These are phyloP conservation scores for Dipteronia dyeriana DNA, from an alignment of 345 rosid species.

Conservation along the genomic window DNA sequence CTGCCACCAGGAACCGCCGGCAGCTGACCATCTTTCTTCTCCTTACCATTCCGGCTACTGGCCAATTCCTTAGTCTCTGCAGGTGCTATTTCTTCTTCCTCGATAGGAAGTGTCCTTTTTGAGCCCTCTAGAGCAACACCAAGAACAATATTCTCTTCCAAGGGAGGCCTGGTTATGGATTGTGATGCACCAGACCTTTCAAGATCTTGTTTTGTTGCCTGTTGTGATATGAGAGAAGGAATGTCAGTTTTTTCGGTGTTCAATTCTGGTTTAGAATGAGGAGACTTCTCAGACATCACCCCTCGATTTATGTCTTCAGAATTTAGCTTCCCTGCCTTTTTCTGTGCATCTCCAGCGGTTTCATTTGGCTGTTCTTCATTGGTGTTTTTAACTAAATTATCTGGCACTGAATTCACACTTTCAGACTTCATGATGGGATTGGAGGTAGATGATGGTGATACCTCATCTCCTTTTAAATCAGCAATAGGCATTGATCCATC, in stretches of 20 bases:
- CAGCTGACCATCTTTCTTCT: conserved; percentile 46
- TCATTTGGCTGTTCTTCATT: conserved; percentile 34
- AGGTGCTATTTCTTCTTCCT: conserved; percentile 49
- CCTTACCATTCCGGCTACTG: conserved; percentile 42
- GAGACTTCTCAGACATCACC: conserved; percentile 25
- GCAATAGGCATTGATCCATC: conserved; percentile 28
- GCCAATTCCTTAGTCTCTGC: conserved; percentile 60
- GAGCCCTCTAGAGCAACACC: conserved; percentile 91
- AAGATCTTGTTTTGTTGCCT: conserved; percentile 37
- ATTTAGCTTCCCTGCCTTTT: conserved; percentile 27
- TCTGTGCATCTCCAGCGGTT: conserved; percentile 24
- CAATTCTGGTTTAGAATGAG: conserved; percentile 22
- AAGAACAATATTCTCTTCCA: conserved; percentile 85
- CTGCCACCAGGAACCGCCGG: conserved; percentile 31
- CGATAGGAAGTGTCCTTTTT: conserved; percentile 86
- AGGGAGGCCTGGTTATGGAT: conserved; percentile 39
- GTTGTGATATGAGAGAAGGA: conserved; percentile 28
- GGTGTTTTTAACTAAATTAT: conserved; percentile 4
- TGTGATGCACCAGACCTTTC: conserved; percentile 38
- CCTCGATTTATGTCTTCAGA: conserved; percentile 22
- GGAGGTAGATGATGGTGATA: conserved; percentile 19
- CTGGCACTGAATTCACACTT: too few species aligned
- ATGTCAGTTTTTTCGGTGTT: conserved; percentile 25
- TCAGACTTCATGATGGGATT: background rate
- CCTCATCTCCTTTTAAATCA: conserved; percentile 43